Base-by-base conservation (phyloP, 2,329 filamentous ascomycete genomes). In the Aspergillus sp. region DNA sequence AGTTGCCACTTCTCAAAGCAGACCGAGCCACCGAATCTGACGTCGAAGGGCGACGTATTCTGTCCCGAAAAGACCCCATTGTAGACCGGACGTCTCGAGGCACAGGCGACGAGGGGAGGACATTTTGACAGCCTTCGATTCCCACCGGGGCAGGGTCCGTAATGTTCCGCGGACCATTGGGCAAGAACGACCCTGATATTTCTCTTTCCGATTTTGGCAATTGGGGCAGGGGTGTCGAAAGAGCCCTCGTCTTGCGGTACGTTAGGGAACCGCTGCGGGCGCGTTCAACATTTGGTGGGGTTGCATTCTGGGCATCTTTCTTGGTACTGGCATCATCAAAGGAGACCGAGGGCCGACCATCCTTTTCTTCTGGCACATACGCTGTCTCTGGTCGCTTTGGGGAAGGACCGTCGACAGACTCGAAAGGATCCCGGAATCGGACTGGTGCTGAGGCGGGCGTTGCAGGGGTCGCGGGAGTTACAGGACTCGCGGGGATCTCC, bases 111-210 rank as follows among this genome's bases (percentile, higher is more conserved):
- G 60, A 59, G 17, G 62, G 53, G 5, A 56, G 49, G 22, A 51
- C 44, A 39, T 49, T 51, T 15, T 52, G 56, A 32, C 46, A 48
- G 17, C 52, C 20, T 19, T 46, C 46, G 9, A 48, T 51, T 39
- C 54, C 53, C 17, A 43, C 43, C 45, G 62, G 56, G 25, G 68
- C 63, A 12, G 69, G 68, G 48, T 71, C 66, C 10, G 68, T 72
- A 44, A 72, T 67, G 41, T 71, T 70, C 41, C 68, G 63, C 52
- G 66, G 64, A 51, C 60, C 60, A 37, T 61, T 54, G 7, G 54
- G 50, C 33, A 53, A 56, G 17, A 56, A 49, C 2, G 61, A 55
- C 41, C 44, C 52, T 27, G 58, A 55, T 32, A 54, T 58, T 15
- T 59, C 38, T 47, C 55, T 60, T 54, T 66, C 64, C 50, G 55